phyloP scores from a whole-genome alignment of 768 basidiomycete genomes.

The Cystofilobasidium ferigula region DNA sequence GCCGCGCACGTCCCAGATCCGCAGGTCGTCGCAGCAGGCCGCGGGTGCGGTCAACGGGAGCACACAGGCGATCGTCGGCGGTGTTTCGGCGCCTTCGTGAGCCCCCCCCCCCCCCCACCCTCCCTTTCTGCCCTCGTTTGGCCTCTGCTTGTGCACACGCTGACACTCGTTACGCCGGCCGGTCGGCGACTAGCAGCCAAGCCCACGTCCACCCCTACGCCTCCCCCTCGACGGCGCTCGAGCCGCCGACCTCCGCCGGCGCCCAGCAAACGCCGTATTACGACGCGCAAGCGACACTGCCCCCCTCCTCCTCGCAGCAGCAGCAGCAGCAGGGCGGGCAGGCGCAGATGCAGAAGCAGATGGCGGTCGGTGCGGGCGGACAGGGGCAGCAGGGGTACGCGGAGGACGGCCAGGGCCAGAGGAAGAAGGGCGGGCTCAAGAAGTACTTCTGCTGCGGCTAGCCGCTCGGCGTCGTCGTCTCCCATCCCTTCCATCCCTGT shows the following conservation, averaged over 20 bases:
- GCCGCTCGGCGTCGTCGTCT: neutral
- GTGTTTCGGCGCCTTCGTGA: slow-evolving; percentile 24
- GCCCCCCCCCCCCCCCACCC: slow-evolving; percentile 13
- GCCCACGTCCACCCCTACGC: neutral
- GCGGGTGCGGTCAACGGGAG: slow-evolving; percentile 21
- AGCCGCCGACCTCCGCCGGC: neutral
- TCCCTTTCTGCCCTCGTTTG: slow-evolving; percentile 5
- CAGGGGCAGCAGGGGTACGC: slow-evolving; percentile 21
- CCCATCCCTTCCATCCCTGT: neutral
- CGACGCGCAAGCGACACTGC: slow-evolving; percentile 15
- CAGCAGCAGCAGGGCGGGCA: neutral
- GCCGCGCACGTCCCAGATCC: slow-evolving; percentile 5
- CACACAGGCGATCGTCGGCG: slow-evolving; percentile 26
- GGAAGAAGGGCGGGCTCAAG: neutral
- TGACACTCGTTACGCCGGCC: neutral
- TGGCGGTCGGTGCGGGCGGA: no score
- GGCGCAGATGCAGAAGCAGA: neutral
- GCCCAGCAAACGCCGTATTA: slow-evolving; percentile 19
- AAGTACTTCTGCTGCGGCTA: slow-evolving; percentile 26
- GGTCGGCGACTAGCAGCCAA: neutral
- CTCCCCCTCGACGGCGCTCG: neutral
- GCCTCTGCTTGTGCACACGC: neutral
- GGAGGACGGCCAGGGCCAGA: slow-evolving; percentile 22
- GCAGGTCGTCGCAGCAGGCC: slow-evolving; percentile 17
- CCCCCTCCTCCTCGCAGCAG: neutral